Conservation (phyloP, 2,329 filamentous ascomycete species). For the Dactylonectria macrodidyma region DNA sequence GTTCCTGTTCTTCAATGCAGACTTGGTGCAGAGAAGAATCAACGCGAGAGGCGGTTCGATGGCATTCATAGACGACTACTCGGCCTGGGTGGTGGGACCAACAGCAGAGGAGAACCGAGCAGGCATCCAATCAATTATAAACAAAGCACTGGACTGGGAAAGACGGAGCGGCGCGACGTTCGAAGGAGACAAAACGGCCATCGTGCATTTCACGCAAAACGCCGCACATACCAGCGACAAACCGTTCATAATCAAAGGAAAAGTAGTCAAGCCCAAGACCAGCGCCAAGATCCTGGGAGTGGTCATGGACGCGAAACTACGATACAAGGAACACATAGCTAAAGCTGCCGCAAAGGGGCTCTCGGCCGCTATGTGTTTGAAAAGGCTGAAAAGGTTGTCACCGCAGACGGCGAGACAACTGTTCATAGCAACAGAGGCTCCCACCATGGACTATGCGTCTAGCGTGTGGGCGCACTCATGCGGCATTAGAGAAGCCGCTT, state of each 20-base stretch:
- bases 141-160: neutral
- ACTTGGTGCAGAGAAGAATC: conserved; percentile 49
- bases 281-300: neutral
- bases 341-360: conserved; percentile 5
- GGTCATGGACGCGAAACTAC: conserved; percentile 1
- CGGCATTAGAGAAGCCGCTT: neutral
- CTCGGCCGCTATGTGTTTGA: neutral
- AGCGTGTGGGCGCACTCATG: neutral
- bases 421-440: neutral
- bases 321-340: neutral
- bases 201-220: neutral
- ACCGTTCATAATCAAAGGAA: too few species aligned
- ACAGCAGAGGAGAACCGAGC: neutral
- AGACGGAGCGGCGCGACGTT: neutral
- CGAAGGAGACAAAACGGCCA: neutral
- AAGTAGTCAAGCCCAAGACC: too few species aligned
- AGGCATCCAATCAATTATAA: neutral
- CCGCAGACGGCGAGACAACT: neutral
- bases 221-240: too few species aligned
- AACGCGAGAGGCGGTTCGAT: neutral
- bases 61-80: neutral
- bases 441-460: neutral
- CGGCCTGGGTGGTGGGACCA: neutral
- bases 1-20: conserved; percentile 54
- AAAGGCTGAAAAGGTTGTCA: neutral